Base-by-base conservation (phyloP, 108 stramenopile species). In the Fragilaria radians region DNA sequence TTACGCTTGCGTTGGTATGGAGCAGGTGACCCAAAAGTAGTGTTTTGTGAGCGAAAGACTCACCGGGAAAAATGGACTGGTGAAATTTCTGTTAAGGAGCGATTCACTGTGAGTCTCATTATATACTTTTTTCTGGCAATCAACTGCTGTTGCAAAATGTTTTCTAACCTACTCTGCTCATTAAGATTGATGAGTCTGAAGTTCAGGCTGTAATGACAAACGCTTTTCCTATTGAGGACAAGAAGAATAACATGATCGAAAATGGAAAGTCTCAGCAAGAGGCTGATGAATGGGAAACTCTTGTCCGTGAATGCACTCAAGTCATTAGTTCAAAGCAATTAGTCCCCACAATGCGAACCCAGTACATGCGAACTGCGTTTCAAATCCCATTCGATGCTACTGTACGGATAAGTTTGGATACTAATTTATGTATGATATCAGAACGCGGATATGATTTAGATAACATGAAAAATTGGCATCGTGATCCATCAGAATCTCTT, bases 21-120 rank as follows among this genome's bases (percentile, higher is more conserved):
- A 21, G 73, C 85, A 4, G 86, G 85, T 4, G 80, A 85, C 54
- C 96, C 95, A 24, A 76, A 82, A 32, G 46, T 76, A 28, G 91
- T 95, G 32, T 99, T 97, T 68, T 93, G 96, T 19, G 98, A 99
- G 68, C 89, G 96, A 19, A 99, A 99, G 74, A 99, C 98, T 14
- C 98, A 99, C 73, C 88, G 92, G 34, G 98, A 99, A 31, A 90
- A 83, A 25, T 99, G 98, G 98, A 90, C 93, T n/a, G 96, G 95
- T 19, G 96, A 97, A 59, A 83, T 85, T 52, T 84, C 81, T 27
- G 96, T 96, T 23, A 99, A 99, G 80, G 96, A 97, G 61, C 93
- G 98, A 31, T 99, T 99, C 68, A 91, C 81, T 46, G 84, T 92
- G 60, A 68, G 86, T 84, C n/a, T 11, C 33, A 29, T 32, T 7